Conservation (phyloP, 208 protist genomes). For the Blechomonas ayalai region DNA sequence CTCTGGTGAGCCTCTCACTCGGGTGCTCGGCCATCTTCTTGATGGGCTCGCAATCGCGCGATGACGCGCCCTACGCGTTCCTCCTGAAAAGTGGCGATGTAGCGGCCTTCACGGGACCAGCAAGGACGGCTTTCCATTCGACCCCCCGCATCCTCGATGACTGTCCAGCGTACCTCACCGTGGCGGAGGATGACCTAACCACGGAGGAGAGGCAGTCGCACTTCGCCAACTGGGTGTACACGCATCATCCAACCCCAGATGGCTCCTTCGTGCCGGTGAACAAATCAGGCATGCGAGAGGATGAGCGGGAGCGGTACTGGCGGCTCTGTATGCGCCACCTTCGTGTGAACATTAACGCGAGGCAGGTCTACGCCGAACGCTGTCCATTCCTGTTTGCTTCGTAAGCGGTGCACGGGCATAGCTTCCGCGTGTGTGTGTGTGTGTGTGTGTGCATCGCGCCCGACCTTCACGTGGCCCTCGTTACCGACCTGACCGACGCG, state of each 20-base stretch:
- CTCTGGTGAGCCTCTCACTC: conserved; percentile 69
- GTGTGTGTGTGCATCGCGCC: too few relatives aligned
- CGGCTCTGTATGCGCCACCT: conserved; percentile 75
- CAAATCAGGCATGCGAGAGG: conserved; percentile 12
- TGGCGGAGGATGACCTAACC: conserved; percentile 25
- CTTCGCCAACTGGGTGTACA: conserved; percentile 34
- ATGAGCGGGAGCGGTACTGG: conserved; percentile 66
- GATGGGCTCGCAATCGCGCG: conserved; percentile 63
- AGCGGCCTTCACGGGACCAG: conserved; percentile 56
- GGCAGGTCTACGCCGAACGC: conserved; percentile 69
- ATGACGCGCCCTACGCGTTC: conserved; percentile 71
- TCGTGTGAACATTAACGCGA: conserved; percentile 83
- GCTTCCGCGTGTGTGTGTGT: too few relatives aligned
- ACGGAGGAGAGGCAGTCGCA: conserved; percentile 9
- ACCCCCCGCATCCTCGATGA: conserved; percentile 81
- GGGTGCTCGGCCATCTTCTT: conserved; percentile 81
- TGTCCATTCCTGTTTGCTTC: conserved; percentile 45
- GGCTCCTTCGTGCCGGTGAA: conserved; percentile 25
- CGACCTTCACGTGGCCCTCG: too few relatives aligned
- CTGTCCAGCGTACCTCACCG: conserved; percentile 56
- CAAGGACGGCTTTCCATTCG: conserved; percentile 63
- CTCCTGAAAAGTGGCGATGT: conserved; percentile 76
- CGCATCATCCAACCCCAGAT: conserved; percentile 10
- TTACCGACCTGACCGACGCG: too few relatives aligned
- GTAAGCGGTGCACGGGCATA: too few relatives aligned